phyloP scores from a whole-genome alignment of 345 rosid genomes.

The Euclidium syriacum region DNA sequence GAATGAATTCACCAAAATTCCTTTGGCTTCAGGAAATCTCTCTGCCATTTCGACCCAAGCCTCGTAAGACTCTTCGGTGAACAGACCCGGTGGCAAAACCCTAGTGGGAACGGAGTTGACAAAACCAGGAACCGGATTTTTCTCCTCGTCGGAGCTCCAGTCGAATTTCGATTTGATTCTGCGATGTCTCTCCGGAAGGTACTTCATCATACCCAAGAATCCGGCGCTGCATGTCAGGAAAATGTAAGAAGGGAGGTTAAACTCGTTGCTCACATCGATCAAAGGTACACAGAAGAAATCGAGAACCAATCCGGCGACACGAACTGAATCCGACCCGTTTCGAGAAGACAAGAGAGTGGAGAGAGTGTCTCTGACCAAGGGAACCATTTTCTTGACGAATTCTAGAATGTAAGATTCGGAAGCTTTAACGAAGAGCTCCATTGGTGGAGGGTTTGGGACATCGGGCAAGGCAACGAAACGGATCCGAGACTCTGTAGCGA shows the following conservation, averaged over 20 bases:
- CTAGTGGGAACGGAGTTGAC: conserved; percentile 28
- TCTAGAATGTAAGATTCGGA: conserved; percentile 15
- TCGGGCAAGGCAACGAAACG: conserved; percentile 7
- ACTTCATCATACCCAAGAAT: conserved; percentile 36
- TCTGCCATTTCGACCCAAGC: conserved; percentile 25
- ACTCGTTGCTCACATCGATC: conserved; percentile 36
- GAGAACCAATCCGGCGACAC: conserved; percentile 35
- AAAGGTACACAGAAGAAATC: conserved; percentile 39
- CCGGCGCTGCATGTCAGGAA: conserved; percentile 36
- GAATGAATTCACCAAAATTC: conserved; percentile 38
- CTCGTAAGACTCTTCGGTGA: conserved; percentile 28
- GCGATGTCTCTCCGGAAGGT: conserved; percentile 27
- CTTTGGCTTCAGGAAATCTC: conserved; percentile 32
- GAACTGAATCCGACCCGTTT: conserved; percentile 10
- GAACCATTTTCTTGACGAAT: conserved; percentile 12
- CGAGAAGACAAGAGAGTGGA: conserved; percentile 1
- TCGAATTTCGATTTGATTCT: conserved; percentile 7
- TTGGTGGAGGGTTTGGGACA: conserved; percentile 8
- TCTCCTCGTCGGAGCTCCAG: conserved; percentile 3
- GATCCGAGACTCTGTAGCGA: conserved; percentile 1
- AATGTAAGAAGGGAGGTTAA: conserved; percentile 42
- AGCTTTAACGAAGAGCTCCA: conserved; percentile 2
- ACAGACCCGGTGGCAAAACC: conserved; percentile 31
- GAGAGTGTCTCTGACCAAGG: not conserved
- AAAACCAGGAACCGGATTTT: conserved; percentile 24